Base-by-base conservation (phyloP, 2,329 filamentous ascomycete species). In the Tolypocladium endophyticum region DNA sequence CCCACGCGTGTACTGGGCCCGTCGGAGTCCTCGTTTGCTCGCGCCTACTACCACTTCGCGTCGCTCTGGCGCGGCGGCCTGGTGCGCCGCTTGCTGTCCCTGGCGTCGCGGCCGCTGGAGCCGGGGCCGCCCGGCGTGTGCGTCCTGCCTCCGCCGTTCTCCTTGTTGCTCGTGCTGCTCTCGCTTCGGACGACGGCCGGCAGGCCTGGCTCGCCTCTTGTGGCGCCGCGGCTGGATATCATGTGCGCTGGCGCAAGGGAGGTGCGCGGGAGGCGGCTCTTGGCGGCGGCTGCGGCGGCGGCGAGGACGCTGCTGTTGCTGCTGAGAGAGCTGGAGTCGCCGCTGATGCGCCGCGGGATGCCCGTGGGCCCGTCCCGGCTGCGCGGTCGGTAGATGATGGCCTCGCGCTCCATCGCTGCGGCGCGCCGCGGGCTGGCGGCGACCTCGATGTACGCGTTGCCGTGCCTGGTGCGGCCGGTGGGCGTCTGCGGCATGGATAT, bases 401-500 rank as follows among this genome's bases (percentile, higher is more conserved):
- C 66, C 18, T 79, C 77, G 14, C 77, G 76, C 57, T 79, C 77
- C 47, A 77, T 69, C 14, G 72, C 68, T 4, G 74, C 67, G 4
- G 72, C 68, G 55, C 76, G 71, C 8, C 76, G 70, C 8, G 79
- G 78, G 57, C 75, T 80, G 45, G 80, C 74, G 2, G 81, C 80
- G 9, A 84, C 76, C 63, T 84, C 82, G 59, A 84, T 79, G 59
- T 76, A 80, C 0, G 81, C 74, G 8, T 75, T 73, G 59, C 67
- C 59, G 23, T 68, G 68, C 36, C 66, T 72, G 64, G 68, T 75
- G 38, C 72, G 71, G 54, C 79, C 75, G 0, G 80, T 82, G 0
- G 82, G 81, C 3, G 81, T 84, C 41, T 78, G 75, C 2, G 82
- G 81, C 60, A 79, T 72, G 9, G 80, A 81, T 4, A 73, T 66